Base-by-base conservation (phyloP, 2,329 filamentous ascomycete genomes). In the Xylariaceae sp. region DNA sequence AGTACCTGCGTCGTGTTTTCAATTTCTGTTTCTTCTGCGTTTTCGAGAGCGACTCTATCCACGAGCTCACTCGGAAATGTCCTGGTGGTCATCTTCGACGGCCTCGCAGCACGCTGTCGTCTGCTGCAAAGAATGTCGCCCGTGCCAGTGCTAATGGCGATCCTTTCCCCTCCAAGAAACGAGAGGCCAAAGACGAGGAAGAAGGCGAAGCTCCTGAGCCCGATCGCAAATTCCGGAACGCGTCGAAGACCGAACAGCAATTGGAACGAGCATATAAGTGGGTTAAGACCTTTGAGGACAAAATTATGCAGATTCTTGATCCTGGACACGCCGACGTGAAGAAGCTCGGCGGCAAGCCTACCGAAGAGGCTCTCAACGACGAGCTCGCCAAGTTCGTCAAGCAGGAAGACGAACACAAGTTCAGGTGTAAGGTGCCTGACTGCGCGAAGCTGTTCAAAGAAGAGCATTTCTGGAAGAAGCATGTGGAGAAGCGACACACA, bases 11-110 rank as follows among this genome's bases (percentile, higher is more conserved):
- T 45, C 86, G 94, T 14, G 94, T 99, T 45, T 95, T 95, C 78
- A 96, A 94, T 71, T 97, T 99, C 73, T 99, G 94, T 75, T 96
- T 99, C 76, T 99, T 97, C 75, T 99, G 94, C 68, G 95, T 99
- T 5, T 97, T 99, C 60, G 94, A 99, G 71, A 94, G 90, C 64
- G 94, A 99, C 68, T 97, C 92, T 0, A 86, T 97, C 18, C 94
- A 99, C 64, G 94, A 99, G 71, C 77, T 99, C 58, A 91, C 89
- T 38, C 85, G 94, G 52, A 97, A 99, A 71, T 99, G 94, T 62
- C 90, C 94, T 22, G 94, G 94, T 39, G 94, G 94, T n/a, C 94
- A 99, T 75, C 82, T 99, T 54, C 89, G 94, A 55, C 86, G 94
- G 43, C 94, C 94, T 36, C 82, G 91, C 49, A 87, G 87, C 62